Conservation (phyloP, 495 filamentous ascomycete species). For the Talaromyces ruber region DNA sequence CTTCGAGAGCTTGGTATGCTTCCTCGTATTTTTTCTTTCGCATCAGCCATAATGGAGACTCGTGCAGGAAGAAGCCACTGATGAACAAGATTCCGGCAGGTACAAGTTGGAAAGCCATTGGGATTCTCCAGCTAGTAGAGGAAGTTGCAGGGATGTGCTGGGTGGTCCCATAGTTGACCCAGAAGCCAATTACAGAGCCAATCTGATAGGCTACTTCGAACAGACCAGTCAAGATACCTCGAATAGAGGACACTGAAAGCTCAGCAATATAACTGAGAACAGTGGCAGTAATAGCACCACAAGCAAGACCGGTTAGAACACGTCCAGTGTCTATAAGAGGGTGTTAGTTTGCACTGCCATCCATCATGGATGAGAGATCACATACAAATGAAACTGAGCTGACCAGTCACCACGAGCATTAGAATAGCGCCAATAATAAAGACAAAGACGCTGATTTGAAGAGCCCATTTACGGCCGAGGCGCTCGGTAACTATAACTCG, state of each 20-base stretch:
- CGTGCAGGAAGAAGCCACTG: constrained; percentile 27
- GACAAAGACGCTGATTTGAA: constrained; percentile 33
- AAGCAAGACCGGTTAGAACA: constrained; percentile 54
- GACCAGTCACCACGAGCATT: constrained; percentile 41
- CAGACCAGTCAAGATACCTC: constrained; percentile 59
- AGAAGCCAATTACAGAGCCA: constrained; percentile 54
- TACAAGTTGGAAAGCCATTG: constrained; percentile 35
- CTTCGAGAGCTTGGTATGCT: constrained; percentile 41
- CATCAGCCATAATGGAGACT: constrained; percentile 41
- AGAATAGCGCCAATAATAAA: constrained; percentile 49
- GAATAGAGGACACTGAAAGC: constrained; percentile 60
- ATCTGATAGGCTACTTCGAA: constrained; percentile 58
- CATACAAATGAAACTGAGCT: constrained; percentile 28
- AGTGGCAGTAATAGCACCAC: constrained; percentile 58
- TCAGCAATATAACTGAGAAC: constrained; percentile 66
- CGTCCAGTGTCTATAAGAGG: constrained; percentile 49
- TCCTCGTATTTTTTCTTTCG: constrained; percentile 42
- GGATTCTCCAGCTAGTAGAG: constrained; percentile 31
- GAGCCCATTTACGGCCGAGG: constrained; percentile 37
- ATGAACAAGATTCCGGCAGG: constrained; percentile 30
- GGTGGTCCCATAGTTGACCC: constrained; percentile 36
- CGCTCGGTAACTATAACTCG: constrained; percentile 10
- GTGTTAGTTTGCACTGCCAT: constrained; percentile 7
- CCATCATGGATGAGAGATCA: neutral
- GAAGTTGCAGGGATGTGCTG: constrained; percentile 5